Evolutionary conservation across 208 protist genomes (phyloP).

Genomic region (Leishmania amazonensis): DNA sequence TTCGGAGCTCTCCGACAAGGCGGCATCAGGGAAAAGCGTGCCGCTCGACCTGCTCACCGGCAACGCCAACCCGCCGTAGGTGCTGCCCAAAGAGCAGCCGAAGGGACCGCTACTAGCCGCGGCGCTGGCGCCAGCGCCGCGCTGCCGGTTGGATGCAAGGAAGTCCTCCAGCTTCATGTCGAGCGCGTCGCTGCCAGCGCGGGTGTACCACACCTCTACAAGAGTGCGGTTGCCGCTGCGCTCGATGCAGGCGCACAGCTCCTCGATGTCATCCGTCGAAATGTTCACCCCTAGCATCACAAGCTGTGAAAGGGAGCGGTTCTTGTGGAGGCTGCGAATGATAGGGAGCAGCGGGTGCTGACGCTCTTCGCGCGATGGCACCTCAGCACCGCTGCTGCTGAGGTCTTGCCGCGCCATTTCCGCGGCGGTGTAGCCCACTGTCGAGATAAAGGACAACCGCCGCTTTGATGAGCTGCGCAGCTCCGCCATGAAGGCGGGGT

Average conservation of each 20-base stretch:
- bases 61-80: neutral
- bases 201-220: conserved; percentile 54
- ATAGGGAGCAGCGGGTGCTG: conserved; percentile 65
- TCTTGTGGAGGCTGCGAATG: conserved; percentile 57
- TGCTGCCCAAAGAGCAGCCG: conserved; percentile 19
- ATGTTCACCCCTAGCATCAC: conserved; percentile 63
- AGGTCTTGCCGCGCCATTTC: conserved; percentile 26
- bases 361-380: conserved; percentile 29
- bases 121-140: conserved; percentile 5
- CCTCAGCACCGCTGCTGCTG: conserved; percentile 15
- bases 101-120: conserved; percentile 9
- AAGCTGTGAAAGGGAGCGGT: conserved; percentile 48
- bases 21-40: conserved; percentile 22
- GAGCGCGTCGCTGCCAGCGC: conserved; percentile 47
- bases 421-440: conserved; percentile 7
- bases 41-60: conserved; percentile 7
- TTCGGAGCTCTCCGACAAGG: conserved; percentile 17
- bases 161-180: conserved; percentile 71
- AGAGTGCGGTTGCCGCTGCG: conserved; percentile 51
- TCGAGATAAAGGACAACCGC: conserved; percentile 21
- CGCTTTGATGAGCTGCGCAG: conserved; percentile 39
- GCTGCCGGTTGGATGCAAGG: conserved; percentile 44
- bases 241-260: conserved; percentile 73
- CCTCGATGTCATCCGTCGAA: conserved; percentile 63
- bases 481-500: conserved; percentile 44